These are phyloP conservation scores for Fraxinus americana DNA, from an alignment of 257 asterid genomes.

Conservation along the genomic window DNA sequence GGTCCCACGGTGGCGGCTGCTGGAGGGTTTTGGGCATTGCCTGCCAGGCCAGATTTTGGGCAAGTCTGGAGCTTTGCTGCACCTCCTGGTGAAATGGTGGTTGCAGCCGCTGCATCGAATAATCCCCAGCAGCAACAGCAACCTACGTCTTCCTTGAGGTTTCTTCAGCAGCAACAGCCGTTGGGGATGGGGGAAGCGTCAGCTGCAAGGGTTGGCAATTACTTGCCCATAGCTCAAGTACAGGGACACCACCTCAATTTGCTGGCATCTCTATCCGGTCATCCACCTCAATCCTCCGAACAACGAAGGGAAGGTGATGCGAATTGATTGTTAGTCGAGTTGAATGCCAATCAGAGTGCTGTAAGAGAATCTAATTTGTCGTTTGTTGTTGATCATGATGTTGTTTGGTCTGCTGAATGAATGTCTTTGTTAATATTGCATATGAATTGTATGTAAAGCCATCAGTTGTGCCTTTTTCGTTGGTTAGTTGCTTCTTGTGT, in stretches of 20 bases:
- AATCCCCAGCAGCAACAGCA: slow-evolving; percentile 37
- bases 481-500: slow-evolving; percentile 39
- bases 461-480: slow-evolving; percentile 35
- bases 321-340: slow-evolving; percentile 42
- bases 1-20: slow-evolving; percentile 47
- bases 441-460: slow-evolving; percentile 39
- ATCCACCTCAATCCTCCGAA: slow-evolving; percentile 59
- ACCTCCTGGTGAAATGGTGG: slow-evolving; percentile 64
- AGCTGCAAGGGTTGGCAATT: slow-evolving; percentile 93
- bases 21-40: slow-evolving; percentile 90
- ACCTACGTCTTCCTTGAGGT: slow-evolving; percentile 60
- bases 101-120: slow-evolving; percentile 30
- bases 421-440: slow-evolving; percentile 37
- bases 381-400: slow-evolving; percentile 15
- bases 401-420: slow-evolving; percentile 43
- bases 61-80: slow-evolving; percentile 97
- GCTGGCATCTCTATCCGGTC: slow-evolving; percentile 85
- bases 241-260: slow-evolving; percentile 93
- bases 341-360: background rate
- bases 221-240: slow-evolving; percentile 82
- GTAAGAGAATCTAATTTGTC: slow-evolving; percentile 4
- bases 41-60: slow-evolving; percentile 78
- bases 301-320: slow-evolving; percentile 70
- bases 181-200: slow-evolving; percentile 84
- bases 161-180: slow-evolving; percentile 69